Base-by-base conservation (phyloP, 257 asterid species). In the Nicotiana otophora region DNA sequence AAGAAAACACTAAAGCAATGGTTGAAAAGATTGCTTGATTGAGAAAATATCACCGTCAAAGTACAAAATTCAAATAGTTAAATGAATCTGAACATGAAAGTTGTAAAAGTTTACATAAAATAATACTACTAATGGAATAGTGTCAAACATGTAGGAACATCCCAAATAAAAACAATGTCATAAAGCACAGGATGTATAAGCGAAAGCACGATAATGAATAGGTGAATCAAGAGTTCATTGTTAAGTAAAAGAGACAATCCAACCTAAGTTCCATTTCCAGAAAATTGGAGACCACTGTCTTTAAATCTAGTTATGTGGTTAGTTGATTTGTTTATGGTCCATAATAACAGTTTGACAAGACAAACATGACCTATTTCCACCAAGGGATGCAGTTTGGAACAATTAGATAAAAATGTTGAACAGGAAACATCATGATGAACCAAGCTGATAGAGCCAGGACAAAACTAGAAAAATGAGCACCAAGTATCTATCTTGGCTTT, bases 401-500 rank as follows among this genome's bases (percentile, higher is more conserved):
- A 3, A 74, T 74, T 70, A 20, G 39, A 46, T 72, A 46, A 74
- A 26, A 15, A 48, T 51, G 80, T 74, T 74, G 61, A 75, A 75
- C 80, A 75, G 42, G 53, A 23, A 51, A 8, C 26, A 48, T 26
- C 62, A 28, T 15, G 63, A 57, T 75, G 53, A 48, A 51, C 80
- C 28, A 23, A 74, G 36, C 63, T 46, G 26, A 48, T 51, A 74
- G 42, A 48, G 16, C 23, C 62, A 14, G 26, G 15, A 75, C 42
- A 51, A 48, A 23, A 75, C 42, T 48, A 75, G 46, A 51, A 23
- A 48, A 75, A 26, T 51, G 79, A 15, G 80, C 42, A 51, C 46
- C 12, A 75, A 14, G 4, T 28, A 46, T 26, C 8, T 36, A 17
- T 68, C 48, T 81, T 19, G 60, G 64, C 26, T 80, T 80, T 91